Conservation (phyloP, 1,284 basidiomycete species). For the Ganoderma multipileum region DNA sequence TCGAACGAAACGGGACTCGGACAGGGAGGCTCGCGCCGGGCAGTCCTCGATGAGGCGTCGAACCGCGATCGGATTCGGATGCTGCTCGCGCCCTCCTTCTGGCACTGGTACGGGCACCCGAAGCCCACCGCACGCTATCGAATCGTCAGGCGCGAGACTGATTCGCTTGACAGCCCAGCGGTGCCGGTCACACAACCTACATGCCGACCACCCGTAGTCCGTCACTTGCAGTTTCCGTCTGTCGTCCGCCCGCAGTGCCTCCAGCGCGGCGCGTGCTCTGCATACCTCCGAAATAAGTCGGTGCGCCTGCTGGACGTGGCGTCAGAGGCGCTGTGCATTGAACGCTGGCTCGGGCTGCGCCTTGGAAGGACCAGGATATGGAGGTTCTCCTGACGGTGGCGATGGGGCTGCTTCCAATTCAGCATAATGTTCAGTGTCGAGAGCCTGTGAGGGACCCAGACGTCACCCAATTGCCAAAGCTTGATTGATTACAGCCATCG, state of each 20-base stretch:
- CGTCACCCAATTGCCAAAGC: not conserved
- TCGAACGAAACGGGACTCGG: not conserved
- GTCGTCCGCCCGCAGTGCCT: not conserved
- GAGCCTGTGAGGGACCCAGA: not conserved
- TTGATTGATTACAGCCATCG: not conserved
- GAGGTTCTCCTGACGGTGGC: not conserved
- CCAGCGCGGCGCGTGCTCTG: not conserved
- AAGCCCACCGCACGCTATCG: not conserved
- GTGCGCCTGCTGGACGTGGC: not conserved
- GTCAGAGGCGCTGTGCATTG: not conserved
- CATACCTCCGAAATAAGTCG: not conserved
- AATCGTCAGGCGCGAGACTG: not conserved
- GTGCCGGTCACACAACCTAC: conserved; percentile 7
- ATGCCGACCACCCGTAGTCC: not conserved
- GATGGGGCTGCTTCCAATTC: not conserved
- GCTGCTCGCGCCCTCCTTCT: not conserved
- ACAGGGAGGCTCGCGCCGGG: not conserved
- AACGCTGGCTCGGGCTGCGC: not conserved
- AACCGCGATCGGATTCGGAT: conserved; percentile 3
- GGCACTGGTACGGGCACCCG: not conserved
- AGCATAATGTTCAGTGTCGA: not conserved
- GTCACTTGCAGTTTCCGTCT: not conserved
- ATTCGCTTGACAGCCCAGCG: not conserved
- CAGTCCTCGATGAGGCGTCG: not conserved
- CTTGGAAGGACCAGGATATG: not conserved